Evolutionary conservation across 2,329 filamentous ascomycete species (phyloP).

Genomic region (Ophiostoma himal-ulmi): DNA sequence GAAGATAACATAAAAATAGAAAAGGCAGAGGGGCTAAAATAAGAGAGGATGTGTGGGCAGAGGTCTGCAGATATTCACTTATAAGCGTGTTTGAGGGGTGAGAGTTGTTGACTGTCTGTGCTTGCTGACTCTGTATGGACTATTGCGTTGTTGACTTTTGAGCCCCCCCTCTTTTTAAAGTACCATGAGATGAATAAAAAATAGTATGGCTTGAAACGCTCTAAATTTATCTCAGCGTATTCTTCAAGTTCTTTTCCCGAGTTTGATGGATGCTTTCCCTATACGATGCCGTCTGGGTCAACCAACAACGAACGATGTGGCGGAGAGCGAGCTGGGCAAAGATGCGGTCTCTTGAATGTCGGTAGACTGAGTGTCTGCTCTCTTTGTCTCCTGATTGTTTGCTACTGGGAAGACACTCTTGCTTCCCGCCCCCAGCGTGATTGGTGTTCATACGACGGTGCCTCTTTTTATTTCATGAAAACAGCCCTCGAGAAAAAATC

Average conservation of each 20-base stretch:
- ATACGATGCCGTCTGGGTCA: background rate
- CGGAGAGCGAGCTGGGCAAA: background rate
- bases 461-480: background rate
- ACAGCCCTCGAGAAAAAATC: background rate
- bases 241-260: background rate
- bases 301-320: background rate
- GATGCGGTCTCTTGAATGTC: background rate
- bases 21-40: background rate
- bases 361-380: background rate
- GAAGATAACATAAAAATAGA: background rate
- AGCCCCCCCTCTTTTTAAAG: background rate
- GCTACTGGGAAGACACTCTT: background rate
- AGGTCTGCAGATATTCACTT: constrained; percentile 11
- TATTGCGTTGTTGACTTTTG: background rate
- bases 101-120: constrained; percentile 10
- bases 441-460: background rate
- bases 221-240: background rate
- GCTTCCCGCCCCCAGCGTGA: background rate
- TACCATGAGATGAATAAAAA: background rate
- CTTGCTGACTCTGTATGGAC: background rate
- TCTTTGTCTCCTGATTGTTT: background rate
- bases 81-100: constrained; percentile 12
- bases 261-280: background rate
- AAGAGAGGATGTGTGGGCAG: background rate
- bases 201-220: background rate